Percentiles rank a stretch among this genome's conserved stretches.
These are phyloP conservation scores for Panus rudis DNA, from an alignment of 768 basidiomycete genomes.

Conservation along the genomic window DNA sequence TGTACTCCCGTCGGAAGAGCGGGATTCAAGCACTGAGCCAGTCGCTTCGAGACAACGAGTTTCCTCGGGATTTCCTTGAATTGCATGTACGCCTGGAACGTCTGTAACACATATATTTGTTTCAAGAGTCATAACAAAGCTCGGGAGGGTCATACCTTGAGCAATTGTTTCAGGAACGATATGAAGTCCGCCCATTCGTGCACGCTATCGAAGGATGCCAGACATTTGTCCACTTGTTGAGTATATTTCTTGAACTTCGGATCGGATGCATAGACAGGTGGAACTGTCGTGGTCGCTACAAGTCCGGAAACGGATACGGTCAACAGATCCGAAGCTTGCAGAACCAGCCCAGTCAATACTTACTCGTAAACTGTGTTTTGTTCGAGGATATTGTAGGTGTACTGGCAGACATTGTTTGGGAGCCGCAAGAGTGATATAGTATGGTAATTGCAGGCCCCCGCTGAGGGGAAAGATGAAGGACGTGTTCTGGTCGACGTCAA, in stretches of 20 bases:
- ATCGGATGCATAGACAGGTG: constrained; percentile 63
- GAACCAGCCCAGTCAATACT: neutral
- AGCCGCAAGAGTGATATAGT: too few relatives aligned
- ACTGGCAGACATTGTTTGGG: constrained; percentile 3
- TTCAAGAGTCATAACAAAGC: neutral
- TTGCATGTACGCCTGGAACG: constrained; percentile 87
- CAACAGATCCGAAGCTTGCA: neutral
- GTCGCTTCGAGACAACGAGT: constrained; percentile 86
- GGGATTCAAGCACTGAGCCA: constrained; percentile 96
- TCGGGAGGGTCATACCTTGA: constrained; percentile 55
- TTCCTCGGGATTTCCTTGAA: constrained; percentile 97
- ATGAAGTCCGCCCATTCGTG: constrained; percentile 99
- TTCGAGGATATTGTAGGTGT: neutral
- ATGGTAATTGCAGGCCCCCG: neutral
- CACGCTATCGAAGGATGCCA: constrained; percentile 90
- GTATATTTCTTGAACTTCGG: constrained; percentile 93
- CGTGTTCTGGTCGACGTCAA: neutral
- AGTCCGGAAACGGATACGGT: neutral
- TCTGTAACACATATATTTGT: constrained; percentile 43
- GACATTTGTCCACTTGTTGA: constrained; percentile 85
- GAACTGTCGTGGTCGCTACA: constrained; percentile 34
- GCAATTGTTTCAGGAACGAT: constrained; percentile 87
- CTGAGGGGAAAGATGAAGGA: neutral
- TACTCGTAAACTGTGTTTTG: neutral
- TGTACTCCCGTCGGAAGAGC: constrained; percentile 95